Evolutionary conservation across 176 grass and related monocot genomes (phyloP).

Genomic region (Oropetium thomaeum): DNA sequence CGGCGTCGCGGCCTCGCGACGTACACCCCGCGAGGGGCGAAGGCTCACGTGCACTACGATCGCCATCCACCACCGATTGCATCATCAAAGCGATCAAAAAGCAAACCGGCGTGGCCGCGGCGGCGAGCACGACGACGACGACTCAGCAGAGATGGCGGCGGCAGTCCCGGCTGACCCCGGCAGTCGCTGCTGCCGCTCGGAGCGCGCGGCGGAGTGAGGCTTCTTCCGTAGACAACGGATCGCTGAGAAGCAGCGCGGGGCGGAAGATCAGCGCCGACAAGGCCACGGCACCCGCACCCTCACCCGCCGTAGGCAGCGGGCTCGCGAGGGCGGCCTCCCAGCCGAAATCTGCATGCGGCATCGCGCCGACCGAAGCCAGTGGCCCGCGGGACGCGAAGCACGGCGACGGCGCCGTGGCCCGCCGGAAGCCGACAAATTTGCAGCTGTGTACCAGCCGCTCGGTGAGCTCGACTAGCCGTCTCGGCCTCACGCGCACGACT

Average conservation of each 20-base stretch:
- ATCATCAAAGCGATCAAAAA: too few species aligned
- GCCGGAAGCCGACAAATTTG: not conserved
- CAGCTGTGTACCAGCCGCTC: not conserved
- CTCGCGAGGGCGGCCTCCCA: not conserved
- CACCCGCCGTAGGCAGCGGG: not conserved
- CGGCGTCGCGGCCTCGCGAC: not conserved
- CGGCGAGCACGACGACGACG: not conserved
- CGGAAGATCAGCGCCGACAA: not conserved
- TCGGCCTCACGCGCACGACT: not conserved
- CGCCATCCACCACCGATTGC: not conserved
- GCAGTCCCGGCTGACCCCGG: too few species aligned
- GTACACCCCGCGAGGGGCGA: not conserved
- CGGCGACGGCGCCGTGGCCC: not conserved
- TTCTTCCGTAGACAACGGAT: not conserved
- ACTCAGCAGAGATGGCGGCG: slow-evolving; percentile 10
- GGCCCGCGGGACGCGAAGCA: not conserved
- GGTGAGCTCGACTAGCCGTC: not conserved
- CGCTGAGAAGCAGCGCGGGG: not conserved
- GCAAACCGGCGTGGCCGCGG: not conserved
- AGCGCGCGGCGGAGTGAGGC: not conserved
- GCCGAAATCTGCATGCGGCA: not conserved
- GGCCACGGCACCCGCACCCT: not conserved
- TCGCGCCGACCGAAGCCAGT: not conserved
- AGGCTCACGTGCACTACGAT: not conserved
- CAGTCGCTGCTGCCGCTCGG: not conserved